Evolutionary conservation across 2,329 filamentous ascomycete genomes (phyloP), one percentile per base, ranked within the genome.

Genomic region (Talaromyces marneffei): DNA sequence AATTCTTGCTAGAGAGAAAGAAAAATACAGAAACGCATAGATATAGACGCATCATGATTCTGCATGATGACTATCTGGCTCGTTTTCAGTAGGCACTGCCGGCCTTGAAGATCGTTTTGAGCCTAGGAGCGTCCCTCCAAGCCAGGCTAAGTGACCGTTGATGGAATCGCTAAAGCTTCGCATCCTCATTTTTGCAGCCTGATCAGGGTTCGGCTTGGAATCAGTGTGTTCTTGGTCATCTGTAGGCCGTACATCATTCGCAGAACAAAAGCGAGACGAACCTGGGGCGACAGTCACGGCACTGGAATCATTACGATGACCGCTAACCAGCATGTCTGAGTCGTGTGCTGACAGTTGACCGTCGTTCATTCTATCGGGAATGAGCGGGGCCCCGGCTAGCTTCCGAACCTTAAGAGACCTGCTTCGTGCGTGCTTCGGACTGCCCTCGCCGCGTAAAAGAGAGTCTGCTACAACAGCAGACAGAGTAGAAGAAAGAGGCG

Each of bases 401-500:
- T 56, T 37, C 35, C 60, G 46, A 10, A 18, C 9, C 37, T 20
- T 59, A n/a, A 16, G 29, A 18, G 60, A 62, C 52, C 64, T 63
- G 5, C 63, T 66, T 48, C 66, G 67, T 25, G 74, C 72, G 37
- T 71, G 69, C 58, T 71, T 74, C 20, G 76, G 70, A 23, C 73
- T 75, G 8, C 78, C 79, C 62, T 83, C 77, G 14, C 83, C 82
- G 16, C 83, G 81, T n/a, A 85, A 80, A 27, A 88, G 76, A 23
- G 85, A 82, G 65, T 89, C 86, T 8, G 85, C 86, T 5, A 89
- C 84, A 53, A 89, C 82, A 1, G 83, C 86, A 68, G 80, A 84
- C 16, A 89, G 77, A 0, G 82, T 82, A 1, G 80, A 82, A 2
- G 82, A 85, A 1, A 89, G 76, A 0, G 87, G 85, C 31, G 82